phyloP scores from a whole-genome alignment of 176 grass and related monocot genomes.

The Triticum dicoccoides region DNA sequence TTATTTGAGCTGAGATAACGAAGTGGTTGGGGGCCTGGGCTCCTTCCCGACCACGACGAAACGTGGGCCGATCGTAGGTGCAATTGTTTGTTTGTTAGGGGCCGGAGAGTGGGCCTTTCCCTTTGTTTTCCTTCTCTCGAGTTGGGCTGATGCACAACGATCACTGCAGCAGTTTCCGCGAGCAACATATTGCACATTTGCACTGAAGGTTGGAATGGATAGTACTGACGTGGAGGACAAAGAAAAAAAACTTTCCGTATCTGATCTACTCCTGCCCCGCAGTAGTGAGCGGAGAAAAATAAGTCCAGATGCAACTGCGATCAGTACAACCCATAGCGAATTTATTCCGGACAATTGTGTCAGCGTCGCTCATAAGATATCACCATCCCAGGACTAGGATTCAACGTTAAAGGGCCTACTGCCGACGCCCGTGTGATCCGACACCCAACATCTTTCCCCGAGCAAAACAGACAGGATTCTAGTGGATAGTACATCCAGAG shows the following conservation, averaged over 20 bases:
- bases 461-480: not conserved
- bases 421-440: not conserved
- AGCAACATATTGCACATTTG: too few species aligned
- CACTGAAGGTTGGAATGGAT: too few species aligned
- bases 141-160: not conserved
- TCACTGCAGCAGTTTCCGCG: too few species aligned
- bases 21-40: too few species aligned
- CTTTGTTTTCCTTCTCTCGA: not conserved
- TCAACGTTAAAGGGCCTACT: not conserved
- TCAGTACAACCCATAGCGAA: not conserved
- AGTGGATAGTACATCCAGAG: too few species aligned
- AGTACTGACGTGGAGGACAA: too few species aligned
- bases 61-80: not conserved
- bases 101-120: not conserved
- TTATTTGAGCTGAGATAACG: too few species aligned
- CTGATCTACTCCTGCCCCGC: too few species aligned
- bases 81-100: too few species aligned
- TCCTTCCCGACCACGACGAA: not conserved
- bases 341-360: constrained; percentile 15
- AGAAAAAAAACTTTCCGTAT: too few species aligned
- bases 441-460: not conserved
- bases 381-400: not conserved
- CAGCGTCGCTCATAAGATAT: not conserved
- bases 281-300: too few species aligned
- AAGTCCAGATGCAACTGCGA: not conserved